phyloP scores from a whole-genome alignment of 1,284 basidiomycete species.

The Ceratobasidium sp. region DNA sequence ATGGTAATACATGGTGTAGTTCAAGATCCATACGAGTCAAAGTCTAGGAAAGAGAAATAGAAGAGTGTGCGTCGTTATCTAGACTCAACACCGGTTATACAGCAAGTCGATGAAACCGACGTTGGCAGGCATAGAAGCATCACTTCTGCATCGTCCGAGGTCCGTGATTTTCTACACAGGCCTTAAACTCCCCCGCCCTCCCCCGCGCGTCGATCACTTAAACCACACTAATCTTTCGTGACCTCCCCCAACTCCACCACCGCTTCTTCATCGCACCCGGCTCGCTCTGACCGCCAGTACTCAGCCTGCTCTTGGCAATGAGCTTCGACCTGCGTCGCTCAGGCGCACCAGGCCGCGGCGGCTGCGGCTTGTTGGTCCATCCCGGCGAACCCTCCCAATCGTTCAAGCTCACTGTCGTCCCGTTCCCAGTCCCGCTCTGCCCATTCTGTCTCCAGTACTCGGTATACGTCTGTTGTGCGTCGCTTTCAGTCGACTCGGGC shows the following conservation, averaged over 20 bases:
- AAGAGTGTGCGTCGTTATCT: constrained; percentile 1
- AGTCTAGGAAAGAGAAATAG: constrained; percentile 21
- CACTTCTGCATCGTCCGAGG: constrained; percentile 5
- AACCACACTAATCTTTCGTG: constrained; percentile 13
- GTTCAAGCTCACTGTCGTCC: constrained; percentile 38
- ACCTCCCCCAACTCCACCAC: constrained; percentile 31
- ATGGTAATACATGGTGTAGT: constrained; percentile 38
- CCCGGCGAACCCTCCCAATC: constrained; percentile 38
- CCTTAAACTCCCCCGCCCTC: constrained; percentile 1
- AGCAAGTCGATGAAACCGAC: not conserved
- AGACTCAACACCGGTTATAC: not conserved
- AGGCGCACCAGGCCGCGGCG: not conserved
- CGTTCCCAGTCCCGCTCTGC: not conserved
- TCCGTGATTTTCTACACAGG: constrained; percentile 27
- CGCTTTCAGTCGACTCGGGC: constrained; percentile 34
- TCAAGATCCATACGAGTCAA: constrained; percentile 33
- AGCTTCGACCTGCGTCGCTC: constrained; percentile 2
- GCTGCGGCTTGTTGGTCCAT: constrained; percentile 19
- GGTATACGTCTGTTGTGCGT: constrained; percentile 12
- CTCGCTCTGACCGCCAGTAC: not conserved
- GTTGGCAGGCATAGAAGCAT: constrained; percentile 1
- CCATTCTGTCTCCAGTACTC: constrained; percentile 30
- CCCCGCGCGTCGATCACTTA: not conserved
- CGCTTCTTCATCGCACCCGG: not conserved
- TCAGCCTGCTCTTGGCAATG: not conserved